phyloP scores from a whole-genome alignment of 73 alveolate genomes.

The Paramecium octaurelia region DNA sequence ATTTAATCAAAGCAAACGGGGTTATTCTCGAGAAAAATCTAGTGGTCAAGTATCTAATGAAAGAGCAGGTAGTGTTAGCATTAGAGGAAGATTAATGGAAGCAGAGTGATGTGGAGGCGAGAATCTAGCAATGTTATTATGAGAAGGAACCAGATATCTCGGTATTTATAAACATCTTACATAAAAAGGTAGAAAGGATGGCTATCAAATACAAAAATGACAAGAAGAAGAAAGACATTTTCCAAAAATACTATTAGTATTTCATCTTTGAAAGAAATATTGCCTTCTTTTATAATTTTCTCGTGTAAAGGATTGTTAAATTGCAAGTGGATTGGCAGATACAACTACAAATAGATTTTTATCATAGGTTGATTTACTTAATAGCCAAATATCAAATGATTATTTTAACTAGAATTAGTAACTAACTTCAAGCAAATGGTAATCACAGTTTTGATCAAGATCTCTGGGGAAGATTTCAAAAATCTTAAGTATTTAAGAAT shows the following conservation, averaged over 20 bases:
- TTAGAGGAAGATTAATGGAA: background rate
- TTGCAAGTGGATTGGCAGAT: background rate
- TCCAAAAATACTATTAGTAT: slow-evolving; percentile 31
- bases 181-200: background rate
- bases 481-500: background rate
- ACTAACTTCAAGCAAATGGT: background rate
- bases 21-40: slow-evolving; percentile 8
- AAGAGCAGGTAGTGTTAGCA: background rate
- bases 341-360: background rate
- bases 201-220: slow-evolving; percentile 11
- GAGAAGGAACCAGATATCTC: background rate
- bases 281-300: slow-evolving; percentile 56
- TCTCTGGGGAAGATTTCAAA: slow-evolving; percentile 32
- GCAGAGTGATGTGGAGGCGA: background rate
- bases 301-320: slow-evolving; percentile 14
- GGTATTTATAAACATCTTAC: background rate
- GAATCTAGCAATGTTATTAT: background rate
- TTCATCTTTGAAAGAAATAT: slow-evolving; percentile 52
- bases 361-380: slow-evolving; percentile 46
- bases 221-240: slow-evolving; percentile 33
- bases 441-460: slow-evolving; percentile 43
- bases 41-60: slow-evolving; percentile 31
- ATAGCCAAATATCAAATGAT: slow-evolving; percentile 47
- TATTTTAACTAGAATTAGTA: slow-evolving; percentile 38
- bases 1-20: background rate